These are phyloP conservation scores for Ramaria rubella DNA, from an alignment of 768 basidiomycete species.

Conservation along the genomic window DNA sequence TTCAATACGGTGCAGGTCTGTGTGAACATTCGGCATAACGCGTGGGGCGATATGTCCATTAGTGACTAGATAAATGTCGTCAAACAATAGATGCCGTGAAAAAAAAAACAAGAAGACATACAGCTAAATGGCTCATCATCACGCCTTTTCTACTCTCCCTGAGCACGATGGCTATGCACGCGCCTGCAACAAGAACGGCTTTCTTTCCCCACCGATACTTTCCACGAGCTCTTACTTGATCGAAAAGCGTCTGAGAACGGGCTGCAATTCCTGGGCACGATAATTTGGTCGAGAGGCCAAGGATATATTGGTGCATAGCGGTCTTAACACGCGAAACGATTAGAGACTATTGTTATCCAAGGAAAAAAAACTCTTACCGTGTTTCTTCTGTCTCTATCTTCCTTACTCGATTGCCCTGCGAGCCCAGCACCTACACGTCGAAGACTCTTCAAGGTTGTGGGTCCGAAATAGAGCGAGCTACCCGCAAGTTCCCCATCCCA, in stretches of 20 bases:
- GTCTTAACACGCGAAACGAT: constrained; percentile 34
- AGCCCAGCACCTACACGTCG: constrained; percentile 54
- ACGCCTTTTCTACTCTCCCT: constrained; percentile 67
- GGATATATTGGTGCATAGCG: constrained; percentile 59
- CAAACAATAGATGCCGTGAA: neutral
- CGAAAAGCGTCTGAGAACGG: constrained; percentile 64
- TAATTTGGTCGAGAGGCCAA: constrained; percentile 50
- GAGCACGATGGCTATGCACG: constrained; percentile 61
- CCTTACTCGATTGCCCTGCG: constrained; percentile 52
- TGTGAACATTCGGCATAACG: constrained; percentile 50
- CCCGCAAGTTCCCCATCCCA: constrained; percentile 31
- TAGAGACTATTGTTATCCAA: constrained; percentile 13
- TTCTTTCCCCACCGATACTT: constrained; percentile 68
- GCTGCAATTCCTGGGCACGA: constrained; percentile 53
- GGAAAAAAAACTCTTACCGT: constrained; percentile 33
- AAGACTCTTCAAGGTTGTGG: constrained; percentile 39
- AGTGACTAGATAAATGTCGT: constrained; percentile 30
- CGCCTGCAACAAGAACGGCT: constrained; percentile 63
- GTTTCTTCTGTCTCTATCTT: constrained; percentile 59
- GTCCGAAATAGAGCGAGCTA: constrained; percentile 27
- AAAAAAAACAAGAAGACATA: constrained; percentile 15
- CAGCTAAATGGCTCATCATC: constrained; percentile 62
- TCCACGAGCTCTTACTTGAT: constrained; percentile 49
- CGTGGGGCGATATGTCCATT: constrained; percentile 44
- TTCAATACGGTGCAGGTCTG: constrained; percentile 47